These are phyloP conservation scores for Linnemannia elongata DNA, from an alignment of 192 early-diverging fungal species.

Conservation along the genomic window DNA sequence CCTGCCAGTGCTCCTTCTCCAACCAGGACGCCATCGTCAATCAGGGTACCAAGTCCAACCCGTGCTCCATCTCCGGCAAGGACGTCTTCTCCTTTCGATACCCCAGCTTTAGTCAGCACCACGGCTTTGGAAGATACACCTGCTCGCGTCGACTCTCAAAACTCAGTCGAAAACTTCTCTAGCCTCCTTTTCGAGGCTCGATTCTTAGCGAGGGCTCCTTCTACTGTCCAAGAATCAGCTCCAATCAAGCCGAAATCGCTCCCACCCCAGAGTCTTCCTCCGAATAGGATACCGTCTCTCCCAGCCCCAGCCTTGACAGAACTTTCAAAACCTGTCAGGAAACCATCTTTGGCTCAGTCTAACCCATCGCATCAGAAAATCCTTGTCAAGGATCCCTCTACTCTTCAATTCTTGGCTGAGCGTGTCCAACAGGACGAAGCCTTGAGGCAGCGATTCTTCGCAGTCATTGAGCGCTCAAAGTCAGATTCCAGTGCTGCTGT, in stretches of 20 bases:
- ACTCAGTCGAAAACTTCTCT: background rate
- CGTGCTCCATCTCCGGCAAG: background rate
- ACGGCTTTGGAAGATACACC: background rate
- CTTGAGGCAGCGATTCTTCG: background rate
- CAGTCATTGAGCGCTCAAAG: background rate
- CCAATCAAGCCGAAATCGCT: too few relatives aligned
- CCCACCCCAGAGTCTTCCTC: background rate
- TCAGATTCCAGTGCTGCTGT: background rate
- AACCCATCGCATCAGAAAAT: background rate
- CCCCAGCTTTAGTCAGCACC: background rate
- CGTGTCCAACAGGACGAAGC: background rate
- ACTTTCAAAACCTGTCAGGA: background rate
- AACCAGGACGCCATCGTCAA: background rate
- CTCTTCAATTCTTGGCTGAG: background rate
- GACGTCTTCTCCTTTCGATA: background rate
- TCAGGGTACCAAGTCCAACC: too few relatives aligned
- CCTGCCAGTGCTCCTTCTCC: background rate
- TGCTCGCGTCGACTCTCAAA: background rate
- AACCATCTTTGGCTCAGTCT: background rate
- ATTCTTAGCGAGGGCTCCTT: too few relatives aligned
- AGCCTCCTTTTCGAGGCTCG: too few relatives aligned
- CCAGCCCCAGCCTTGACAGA: background rate
- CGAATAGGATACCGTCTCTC: background rate
- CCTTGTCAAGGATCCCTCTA: background rate
- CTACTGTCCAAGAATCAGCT: too few relatives aligned